Percentiles rank a stretch among this genome's conserved stretches.
phyloP scores from a whole-genome alignment of 2,329 filamentous ascomycete species.

The Exophiala lecanii-corni region DNA sequence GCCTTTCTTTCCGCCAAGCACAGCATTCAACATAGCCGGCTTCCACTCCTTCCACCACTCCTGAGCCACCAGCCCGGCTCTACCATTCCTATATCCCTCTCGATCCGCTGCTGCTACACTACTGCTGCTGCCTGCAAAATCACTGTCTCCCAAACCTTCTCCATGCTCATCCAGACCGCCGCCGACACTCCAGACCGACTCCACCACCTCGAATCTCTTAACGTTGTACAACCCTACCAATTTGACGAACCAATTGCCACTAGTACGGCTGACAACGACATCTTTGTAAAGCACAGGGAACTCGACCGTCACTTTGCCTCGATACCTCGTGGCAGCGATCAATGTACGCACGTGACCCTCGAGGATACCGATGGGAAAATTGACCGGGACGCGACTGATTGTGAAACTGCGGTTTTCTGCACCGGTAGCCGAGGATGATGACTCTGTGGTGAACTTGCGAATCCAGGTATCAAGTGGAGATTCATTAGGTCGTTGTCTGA shows the following conservation, averaged over 20 bases:
- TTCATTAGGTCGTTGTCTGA: conserved; percentile 6
- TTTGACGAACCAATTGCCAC: conserved; percentile 26
- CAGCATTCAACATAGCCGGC: conserved; percentile 21
- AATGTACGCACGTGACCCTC: conserved; percentile 29
- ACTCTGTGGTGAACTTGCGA: conserved; percentile 15
- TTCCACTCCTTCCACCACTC: conserved; percentile 30
- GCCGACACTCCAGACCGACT: conserved; percentile 26
- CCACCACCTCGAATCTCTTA: conserved; percentile 27
- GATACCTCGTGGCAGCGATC: conserved; percentile 27
- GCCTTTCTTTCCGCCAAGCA: conserved; percentile 11
- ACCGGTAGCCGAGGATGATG: neutral
- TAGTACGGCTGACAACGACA: conserved; percentile 24
- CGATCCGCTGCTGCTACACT: neutral
- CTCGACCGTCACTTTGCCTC: conserved; percentile 24
- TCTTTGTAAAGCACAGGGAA: conserved; percentile 26
- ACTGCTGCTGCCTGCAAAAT: neutral
- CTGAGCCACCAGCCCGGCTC: conserved; percentile 17
- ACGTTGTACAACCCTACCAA: conserved; percentile 23
- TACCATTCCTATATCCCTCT: conserved; percentile 1
- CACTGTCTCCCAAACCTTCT: conserved; percentile 3
- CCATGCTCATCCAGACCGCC: conserved; percentile 2
- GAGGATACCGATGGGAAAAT: conserved; percentile 19
- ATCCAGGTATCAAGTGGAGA: conserved; percentile 11
- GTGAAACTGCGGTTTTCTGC: conserved; percentile 13
- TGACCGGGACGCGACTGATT: conserved; percentile 11